phyloP scores from a whole-genome alignment of 1,139 yeast genomes.

The Yamadazyma dendronema region DNA sequence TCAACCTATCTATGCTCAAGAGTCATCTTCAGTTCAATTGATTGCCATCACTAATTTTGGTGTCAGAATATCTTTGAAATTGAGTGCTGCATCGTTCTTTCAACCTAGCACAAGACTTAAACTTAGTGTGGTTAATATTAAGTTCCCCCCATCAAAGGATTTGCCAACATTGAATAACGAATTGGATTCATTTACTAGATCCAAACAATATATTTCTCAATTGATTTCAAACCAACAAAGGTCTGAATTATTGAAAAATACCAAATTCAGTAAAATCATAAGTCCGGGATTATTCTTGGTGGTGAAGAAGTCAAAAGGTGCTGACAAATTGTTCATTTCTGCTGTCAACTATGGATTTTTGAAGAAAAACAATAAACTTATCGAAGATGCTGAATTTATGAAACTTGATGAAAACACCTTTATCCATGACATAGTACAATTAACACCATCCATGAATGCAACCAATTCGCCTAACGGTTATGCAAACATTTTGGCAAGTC shows the following conservation, averaged over 20 bases:
- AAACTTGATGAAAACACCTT: conserved; percentile 42
- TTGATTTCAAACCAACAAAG: conserved; percentile 44
- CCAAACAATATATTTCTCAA: conserved; percentile 43
- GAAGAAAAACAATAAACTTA: conserved; percentile 64
- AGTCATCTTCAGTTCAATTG: conserved; percentile 69
- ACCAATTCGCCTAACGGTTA: conserved; percentile 74
- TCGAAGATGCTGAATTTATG: conserved; percentile 80
- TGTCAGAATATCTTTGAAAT: conserved; percentile 68
- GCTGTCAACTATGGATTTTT: conserved; percentile 83
- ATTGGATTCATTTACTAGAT: conserved; percentile 43
- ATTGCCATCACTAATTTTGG: conserved; percentile 89
- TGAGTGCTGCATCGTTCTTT: conserved; percentile 30
- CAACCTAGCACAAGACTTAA: conserved; percentile 27
- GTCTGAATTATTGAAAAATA: conserved; percentile 44
- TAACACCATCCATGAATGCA: conserved; percentile 71
- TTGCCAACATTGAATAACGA: conserved; percentile 54
- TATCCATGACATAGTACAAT: conserved; percentile 70
- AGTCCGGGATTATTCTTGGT: conserved; percentile 81
- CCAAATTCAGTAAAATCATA: conserved; percentile 53
- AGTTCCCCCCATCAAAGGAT: conserved; percentile 74
- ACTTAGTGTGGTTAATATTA: conserved; percentile 52
- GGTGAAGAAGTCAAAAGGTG: conserved; percentile 41
- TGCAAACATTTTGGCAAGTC: conserved; percentile 81
- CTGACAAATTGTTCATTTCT: conserved; percentile 64
- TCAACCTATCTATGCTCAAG: conserved; percentile 58